Evolutionary conservation across 2,329 filamentous ascomycete species (phyloP), one percentile per base, ranked within the genome.

Genomic region (Huntiella moniliformis): DNA sequence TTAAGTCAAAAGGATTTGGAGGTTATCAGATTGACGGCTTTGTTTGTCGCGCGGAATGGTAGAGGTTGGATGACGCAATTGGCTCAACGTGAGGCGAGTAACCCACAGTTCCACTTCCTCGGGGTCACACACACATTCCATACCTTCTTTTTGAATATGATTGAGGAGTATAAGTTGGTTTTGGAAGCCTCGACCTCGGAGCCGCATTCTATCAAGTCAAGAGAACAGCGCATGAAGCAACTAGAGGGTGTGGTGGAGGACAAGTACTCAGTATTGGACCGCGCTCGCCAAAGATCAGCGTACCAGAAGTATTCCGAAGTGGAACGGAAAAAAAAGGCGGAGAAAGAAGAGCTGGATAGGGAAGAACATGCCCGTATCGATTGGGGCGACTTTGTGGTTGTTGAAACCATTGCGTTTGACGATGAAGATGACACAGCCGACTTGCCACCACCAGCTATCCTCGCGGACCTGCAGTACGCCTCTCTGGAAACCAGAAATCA

Each of bases 301-400:
- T 96, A 87, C 70, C 71, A 80, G 52, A 86, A 84, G 60, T 82
- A 77, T 57, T 81, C 91, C 56, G 83, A 91, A 53, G 67, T 77
- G 46, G 83, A 95, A 63, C 88, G 87, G 59, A 75, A 79, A 54
- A 83, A 87, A 67, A 86, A 87, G 57, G 86, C 93, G 56, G 85
- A 92, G 56, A 77, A 87, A 52, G 81, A 80, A 36, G 82, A 92
- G 57, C 77, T 85, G 56, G 83, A 94, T 60, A 78, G 79, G 56
- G 64, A 70, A 16, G 68, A 75, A 45, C 77, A 91, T 60, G 81
- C 82, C 1, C 81, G 91, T 55, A 91, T 98, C 52, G 91, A 98
- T 61, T 98, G 91, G 91, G 84, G 93, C 57, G 88, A 96, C 58
- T 98, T 98, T 55, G 79, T 88, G 32, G 82, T 98, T 15, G 86